Conservation (phyloP, 306 rosid genomes). For the Acacia crassicarpa region DNA sequence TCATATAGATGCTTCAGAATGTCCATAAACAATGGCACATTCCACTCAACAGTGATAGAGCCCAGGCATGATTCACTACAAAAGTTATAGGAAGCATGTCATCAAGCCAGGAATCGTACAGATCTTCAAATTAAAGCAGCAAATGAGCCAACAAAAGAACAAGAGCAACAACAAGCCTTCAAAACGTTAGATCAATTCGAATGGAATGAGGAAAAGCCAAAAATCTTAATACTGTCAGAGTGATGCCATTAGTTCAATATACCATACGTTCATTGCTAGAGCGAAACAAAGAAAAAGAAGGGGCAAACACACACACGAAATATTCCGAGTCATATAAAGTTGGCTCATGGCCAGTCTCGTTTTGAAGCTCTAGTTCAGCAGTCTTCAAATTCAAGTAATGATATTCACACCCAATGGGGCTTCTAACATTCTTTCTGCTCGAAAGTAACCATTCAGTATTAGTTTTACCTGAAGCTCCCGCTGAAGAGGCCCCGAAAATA, state of each 20-base stretch:
- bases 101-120: neutral
- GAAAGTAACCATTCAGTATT: neutral
- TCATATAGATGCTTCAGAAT: slow-evolving; percentile 60
- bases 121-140: neutral
- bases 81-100: slow-evolving; percentile 6
- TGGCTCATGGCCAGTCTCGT: neutral
- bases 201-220: neutral
- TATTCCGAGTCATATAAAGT: neutral
- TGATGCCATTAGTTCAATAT: neutral
- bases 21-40: slow-evolving; percentile 45
- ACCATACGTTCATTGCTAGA: neutral
- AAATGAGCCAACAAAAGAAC: neutral
- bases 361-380: neutral
- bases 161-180: neutral
- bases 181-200: slow-evolving; percentile 16
- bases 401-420: neutral
- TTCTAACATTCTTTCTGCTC: neutral
- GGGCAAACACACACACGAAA: neutral
- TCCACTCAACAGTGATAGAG: slow-evolving; percentile 56
- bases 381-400: neutral
- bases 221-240: neutral
- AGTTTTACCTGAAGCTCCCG: slow-evolving; percentile 68
- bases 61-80: slow-evolving; percentile 65
- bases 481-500: slow-evolving; percentile 68
- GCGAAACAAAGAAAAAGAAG: neutral